Percentiles rank a stretch among this genome's conserved stretches.
Conservation (phyloP, 768 basidiomycete species). For the Pleurotus djamor region DNA sequence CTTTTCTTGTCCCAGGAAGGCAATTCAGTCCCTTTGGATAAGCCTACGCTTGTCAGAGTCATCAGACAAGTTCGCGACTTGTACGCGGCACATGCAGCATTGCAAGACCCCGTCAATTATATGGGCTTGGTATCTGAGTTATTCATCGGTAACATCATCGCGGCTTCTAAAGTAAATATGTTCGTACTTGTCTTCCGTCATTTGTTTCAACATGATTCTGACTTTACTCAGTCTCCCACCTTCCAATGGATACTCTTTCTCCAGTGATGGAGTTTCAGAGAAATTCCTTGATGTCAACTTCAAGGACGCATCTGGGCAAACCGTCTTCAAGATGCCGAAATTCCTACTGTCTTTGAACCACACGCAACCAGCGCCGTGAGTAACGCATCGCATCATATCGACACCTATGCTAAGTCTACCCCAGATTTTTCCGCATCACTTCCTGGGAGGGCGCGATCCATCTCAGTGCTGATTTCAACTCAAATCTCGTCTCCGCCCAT, state of each 20-base stretch:
- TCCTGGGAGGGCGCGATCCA: slow-evolving; percentile 19
- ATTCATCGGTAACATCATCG: slow-evolving; percentile 3
- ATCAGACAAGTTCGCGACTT: slow-evolving; percentile 7
- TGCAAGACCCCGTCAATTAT: slow-evolving; percentile 14
- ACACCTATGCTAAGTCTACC: not conserved
- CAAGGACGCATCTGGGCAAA: slow-evolving; percentile 2
- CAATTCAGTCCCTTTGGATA: not conserved
- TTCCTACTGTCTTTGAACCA: slow-evolving; percentile 20
- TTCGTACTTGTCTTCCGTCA: not conserved
- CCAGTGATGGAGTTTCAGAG: slow-evolving; percentile 18
- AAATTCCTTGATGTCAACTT: slow-evolving; percentile 9
- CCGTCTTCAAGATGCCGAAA: slow-evolving; percentile 11
- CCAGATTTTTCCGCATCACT: slow-evolving; percentile 21
- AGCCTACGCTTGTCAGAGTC: slow-evolving; percentile 7
- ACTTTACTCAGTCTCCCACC: slow-evolving; percentile 8
- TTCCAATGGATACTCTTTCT: slow-evolving; percentile 14
- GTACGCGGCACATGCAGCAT: slow-evolving; percentile 12
- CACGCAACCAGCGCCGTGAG: slow-evolving; percentile 24
- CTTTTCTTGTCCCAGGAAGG: slow-evolving; percentile 13
- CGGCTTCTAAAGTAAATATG: slow-evolving; percentile 4
- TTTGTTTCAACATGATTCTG: not conserved
- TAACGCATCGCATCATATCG: not conserved
- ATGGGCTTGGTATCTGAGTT: slow-evolving; percentile 14
- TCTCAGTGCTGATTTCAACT: slow-evolving; percentile 22
- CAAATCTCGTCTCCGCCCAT: slow-evolving; percentile 9